phyloP scores from a whole-genome alignment of 1,284 basidiomycete species.

The Sutorius eximius region DNA sequence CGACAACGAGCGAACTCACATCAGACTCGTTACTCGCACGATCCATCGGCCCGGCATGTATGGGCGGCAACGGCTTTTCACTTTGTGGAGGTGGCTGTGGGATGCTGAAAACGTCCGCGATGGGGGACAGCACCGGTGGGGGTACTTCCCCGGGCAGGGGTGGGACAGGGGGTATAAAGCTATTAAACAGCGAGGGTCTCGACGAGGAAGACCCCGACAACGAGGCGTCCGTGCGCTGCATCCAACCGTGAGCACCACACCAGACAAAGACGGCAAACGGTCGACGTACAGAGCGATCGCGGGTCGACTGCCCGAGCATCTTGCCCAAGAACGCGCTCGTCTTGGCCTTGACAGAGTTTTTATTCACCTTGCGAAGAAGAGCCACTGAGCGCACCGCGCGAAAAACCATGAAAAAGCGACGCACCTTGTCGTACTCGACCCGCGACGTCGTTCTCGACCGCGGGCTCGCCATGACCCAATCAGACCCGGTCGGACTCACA shows the following conservation, averaged over 20 bases:
- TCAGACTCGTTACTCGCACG: constrained; percentile 46
- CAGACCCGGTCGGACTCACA: constrained; percentile 39
- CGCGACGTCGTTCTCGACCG: constrained; percentile 39
- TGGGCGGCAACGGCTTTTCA: constrained; percentile 64
- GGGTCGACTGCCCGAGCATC: constrained; percentile 65
- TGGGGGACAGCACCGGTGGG: constrained; percentile 42
- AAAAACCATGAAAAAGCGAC: background rate
- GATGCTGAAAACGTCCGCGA: constrained; percentile 52
- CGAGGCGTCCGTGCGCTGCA: constrained; percentile 45
- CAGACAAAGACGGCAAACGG: constrained; percentile 5
- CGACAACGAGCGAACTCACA: constrained; percentile 55
- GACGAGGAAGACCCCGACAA: constrained; percentile 18
- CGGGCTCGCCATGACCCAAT: constrained; percentile 56
- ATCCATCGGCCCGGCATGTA: constrained; percentile 39
- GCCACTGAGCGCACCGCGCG: background rate
- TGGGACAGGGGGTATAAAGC: constrained; percentile 68
- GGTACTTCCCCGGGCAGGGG: constrained; percentile 55
- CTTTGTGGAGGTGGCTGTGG: constrained; percentile 33
- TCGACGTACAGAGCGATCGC: constrained; percentile 67
- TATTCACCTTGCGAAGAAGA: constrained; percentile 41
- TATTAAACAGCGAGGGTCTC: constrained; percentile 43
- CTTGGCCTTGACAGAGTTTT: constrained; percentile 68
- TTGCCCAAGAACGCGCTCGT: constrained; percentile 76
- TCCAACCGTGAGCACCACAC: constrained; percentile 21
- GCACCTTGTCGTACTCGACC: constrained; percentile 49